Conservation (phyloP, 2,329 filamentous ascomycete genomes). For the Colletotrichum incanum region DNA sequence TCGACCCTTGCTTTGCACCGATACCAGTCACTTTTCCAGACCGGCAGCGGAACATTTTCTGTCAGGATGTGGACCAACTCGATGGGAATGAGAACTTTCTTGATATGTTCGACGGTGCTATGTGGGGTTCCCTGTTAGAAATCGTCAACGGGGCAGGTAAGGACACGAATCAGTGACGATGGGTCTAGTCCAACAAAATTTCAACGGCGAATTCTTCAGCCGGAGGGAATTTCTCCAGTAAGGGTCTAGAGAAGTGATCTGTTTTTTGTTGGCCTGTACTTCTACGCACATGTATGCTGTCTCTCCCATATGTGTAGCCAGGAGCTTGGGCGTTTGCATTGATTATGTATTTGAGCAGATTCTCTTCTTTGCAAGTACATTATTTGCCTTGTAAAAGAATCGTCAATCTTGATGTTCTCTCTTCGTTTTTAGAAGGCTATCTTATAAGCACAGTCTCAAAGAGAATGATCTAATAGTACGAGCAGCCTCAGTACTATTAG, state of each 20-base stretch:
- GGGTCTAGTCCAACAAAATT: neutral
- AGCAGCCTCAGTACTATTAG: slow-evolving; percentile 6
- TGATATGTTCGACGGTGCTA: slow-evolving; percentile 41
- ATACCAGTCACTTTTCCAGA: slow-evolving; percentile 38
- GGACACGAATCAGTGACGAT: neutral
- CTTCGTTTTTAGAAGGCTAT: slow-evolving; percentile 6
- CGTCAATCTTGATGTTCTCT: slow-evolving; percentile 24
- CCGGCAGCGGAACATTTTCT: neutral
- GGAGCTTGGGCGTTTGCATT: no score
- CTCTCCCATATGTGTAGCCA: no score
- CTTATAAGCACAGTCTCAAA: slow-evolving; percentile 11
- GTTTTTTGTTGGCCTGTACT: no score
- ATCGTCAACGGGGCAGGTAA: slow-evolving; percentile 25
- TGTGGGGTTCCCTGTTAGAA: slow-evolving; percentile 33
- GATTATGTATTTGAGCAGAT: no score
- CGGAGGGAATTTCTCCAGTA: neutral
- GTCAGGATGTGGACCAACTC: neutral
- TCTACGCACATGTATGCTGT: no score
- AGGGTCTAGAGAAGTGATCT: neutral
- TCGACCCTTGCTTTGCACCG: neutral
- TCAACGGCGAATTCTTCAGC: neutral
- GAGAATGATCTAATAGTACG: neutral
- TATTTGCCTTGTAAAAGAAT: neutral
- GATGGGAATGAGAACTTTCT: slow-evolving; percentile 7
- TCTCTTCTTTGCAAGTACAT: no score